phyloP scores from a whole-genome alignment of 257 asterid species.

The Schizonepeta tenuifolia region DNA sequence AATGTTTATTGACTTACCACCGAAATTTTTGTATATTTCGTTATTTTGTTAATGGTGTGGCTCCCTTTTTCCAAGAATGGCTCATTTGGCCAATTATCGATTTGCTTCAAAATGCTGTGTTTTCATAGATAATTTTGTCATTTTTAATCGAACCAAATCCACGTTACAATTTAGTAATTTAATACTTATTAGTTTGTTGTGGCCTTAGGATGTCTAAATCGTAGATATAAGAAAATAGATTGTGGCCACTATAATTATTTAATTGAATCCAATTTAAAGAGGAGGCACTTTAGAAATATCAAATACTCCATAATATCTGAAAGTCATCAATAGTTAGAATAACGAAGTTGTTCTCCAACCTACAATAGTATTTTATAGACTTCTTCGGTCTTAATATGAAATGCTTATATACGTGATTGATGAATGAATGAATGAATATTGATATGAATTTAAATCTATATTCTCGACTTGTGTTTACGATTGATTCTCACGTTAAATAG shows the following conservation, averaged over 20 bases:
- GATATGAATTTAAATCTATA: too few species aligned
- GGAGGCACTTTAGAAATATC: neutral
- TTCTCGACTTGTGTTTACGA: too few species aligned
- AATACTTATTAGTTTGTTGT: neutral
- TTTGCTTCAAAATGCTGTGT: neutral
- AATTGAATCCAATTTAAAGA: neutral
- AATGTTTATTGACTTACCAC: too few species aligned
- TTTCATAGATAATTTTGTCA: neutral
- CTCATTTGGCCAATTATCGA: neutral
- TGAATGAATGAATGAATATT: too few species aligned
- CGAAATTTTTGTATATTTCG: neutral
- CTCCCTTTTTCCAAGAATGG: neutral
- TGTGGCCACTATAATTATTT: neutral
- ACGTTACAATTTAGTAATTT: slow-evolving; percentile 15
- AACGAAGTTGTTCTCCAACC: neutral
- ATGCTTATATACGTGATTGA: too few species aligned
- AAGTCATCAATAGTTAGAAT: neutral
- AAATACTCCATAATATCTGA: neutral
- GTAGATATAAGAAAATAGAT: neutral
- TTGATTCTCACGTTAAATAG: too few species aligned
- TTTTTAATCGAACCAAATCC: slow-evolving; percentile 23
- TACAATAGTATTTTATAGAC: neutral
- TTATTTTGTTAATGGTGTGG: neutral
- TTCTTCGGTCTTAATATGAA: neutral
- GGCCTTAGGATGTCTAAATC: slow-evolving; percentile 22